phyloP scores from a whole-genome alignment of 148 eudicot genomes.

The Gaultheria prostrata region DNA sequence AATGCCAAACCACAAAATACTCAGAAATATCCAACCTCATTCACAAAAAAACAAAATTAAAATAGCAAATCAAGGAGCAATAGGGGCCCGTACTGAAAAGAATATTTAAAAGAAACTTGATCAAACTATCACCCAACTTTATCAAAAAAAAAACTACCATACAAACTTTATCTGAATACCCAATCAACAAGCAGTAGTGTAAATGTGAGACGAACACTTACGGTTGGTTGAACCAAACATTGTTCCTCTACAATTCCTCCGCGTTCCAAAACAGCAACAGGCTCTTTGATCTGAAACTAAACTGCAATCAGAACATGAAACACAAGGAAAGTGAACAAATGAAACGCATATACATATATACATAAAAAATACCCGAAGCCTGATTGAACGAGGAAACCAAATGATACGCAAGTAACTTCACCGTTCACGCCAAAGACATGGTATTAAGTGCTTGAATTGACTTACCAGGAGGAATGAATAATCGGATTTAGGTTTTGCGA shows the following conservation, averaged over 20 bases:
- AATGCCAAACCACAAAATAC: not conserved
- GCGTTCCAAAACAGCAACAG: not conserved
- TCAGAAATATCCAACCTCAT: not conserved
- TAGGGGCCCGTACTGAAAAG: not conserved
- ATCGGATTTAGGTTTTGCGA: not conserved
- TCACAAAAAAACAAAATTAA: not conserved
- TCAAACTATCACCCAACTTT: not conserved
- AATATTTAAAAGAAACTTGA: not conserved
- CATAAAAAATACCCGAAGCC: not conserved
- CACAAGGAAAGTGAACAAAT: not conserved
- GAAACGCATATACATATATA: not conserved
- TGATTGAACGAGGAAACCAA: not conserved
- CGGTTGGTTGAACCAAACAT: slow-evolving; percentile 55
- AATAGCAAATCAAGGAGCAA: not conserved
- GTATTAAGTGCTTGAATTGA: not conserved
- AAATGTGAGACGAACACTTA: slow-evolving; percentile 25
- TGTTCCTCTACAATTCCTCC: slow-evolving; percentile 8
- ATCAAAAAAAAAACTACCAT: no score
- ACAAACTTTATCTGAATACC: not conserved
- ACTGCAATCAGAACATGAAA: not conserved
- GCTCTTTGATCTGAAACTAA: slow-evolving; percentile 13
- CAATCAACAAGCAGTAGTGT: not conserved
- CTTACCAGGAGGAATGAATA: not conserved
- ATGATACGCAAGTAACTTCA: not conserved
- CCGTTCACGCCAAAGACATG: not conserved